Base-by-base conservation (phyloP, 208 protist species). In the Leptomonas pyrrhocoris region DNA sequence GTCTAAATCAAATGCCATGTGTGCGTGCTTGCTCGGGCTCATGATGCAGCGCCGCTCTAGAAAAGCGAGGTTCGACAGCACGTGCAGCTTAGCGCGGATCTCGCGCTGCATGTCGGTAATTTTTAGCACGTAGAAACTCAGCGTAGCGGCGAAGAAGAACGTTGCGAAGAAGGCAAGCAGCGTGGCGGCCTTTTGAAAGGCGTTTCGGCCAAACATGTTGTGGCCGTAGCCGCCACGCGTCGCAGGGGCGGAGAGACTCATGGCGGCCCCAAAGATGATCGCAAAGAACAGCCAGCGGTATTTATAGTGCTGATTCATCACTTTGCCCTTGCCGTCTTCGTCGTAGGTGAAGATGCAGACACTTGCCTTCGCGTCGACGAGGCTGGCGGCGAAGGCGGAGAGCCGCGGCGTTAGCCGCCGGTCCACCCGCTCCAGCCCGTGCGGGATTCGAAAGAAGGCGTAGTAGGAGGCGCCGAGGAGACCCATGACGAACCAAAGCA, bases 31-130 rank as follows among this genome's bases (percentile, higher is more conserved):
- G 60, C 85, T 91, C 1, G 90, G 90, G 11, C 78, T 80, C 61
- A 88, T 75, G 67, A 95, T 79, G 76, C 83, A 86, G 31, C 67
- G 73, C 19, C 72, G 68, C 61, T 90, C 84, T 8, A 95, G 49
- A 43, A 90, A 93, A 18, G 87, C 90, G 21, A 92, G 53, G 21
- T 89, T 66, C 2, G 87, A 86, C 27, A 95, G 67, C 36, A 89
- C 87, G 28, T 71, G 71, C 63, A 95, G 79, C 77, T 93, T 88
- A 12, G 81, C 83, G 11, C 55, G 55, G 23, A 95, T 62, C 64
- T 95, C 81, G 5, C 90, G 79, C 65, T 93, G 86, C 85, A 93
- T 93, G 76, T 95, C 90, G 7, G 74, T 88, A n/a, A 92, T 70
- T 61, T 92, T 93, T 34, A 93, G 42, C 25, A 90, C 65, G 46